A percentile compares a stretch with the other conserved stretches of the same genome.
Conservation (phyloP, 1,139 yeast genomes). For the Taphrina deformans region DNA sequence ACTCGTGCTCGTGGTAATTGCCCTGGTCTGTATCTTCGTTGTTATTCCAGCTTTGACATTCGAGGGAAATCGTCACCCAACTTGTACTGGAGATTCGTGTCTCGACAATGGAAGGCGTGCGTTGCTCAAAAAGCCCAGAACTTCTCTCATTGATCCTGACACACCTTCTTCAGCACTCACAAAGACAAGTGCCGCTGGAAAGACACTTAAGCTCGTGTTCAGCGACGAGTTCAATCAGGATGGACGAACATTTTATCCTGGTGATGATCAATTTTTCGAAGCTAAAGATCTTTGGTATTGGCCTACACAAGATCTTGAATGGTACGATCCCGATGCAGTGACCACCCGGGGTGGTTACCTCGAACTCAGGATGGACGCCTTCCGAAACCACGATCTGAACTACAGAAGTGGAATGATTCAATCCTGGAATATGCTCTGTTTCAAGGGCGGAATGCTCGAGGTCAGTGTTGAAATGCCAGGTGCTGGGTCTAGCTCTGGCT, state of each 20-base stretch:
- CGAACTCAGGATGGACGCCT: slow-evolving; percentile 69
- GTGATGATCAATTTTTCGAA: slow-evolving; percentile 79
- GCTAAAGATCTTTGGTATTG: slow-evolving; percentile 75
- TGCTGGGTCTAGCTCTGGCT: slow-evolving; percentile 65
- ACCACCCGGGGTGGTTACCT: slow-evolving; percentile 68
- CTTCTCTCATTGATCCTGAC: slow-evolving; percentile 69
- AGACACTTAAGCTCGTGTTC: slow-evolving; percentile 69
- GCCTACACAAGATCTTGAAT: slow-evolving; percentile 79
- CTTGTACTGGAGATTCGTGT: slow-evolving; percentile 9
- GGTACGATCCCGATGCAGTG: slow-evolving; percentile 84
- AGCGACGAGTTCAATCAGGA: slow-evolving; percentile 81
- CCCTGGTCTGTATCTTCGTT: slow-evolving; percentile 32
- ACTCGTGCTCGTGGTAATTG: slow-evolving; percentile 29
- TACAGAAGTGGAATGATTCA: slow-evolving; percentile 86
- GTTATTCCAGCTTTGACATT: slow-evolving; percentile 36
- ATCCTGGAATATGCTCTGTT: slow-evolving; percentile 79
- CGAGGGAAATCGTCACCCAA: slow-evolving; percentile 28
- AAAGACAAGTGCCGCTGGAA: slow-evolving; percentile 55
- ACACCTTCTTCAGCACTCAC: slow-evolving; percentile 62
- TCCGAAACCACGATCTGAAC: slow-evolving; percentile 64
- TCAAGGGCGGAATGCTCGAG: slow-evolving; percentile 72
- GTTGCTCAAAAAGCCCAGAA: slow-evolving; percentile 47
- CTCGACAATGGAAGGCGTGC: slow-evolving; percentile 43
- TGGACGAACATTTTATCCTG: slow-evolving; percentile 78
- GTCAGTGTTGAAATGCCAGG: slow-evolving; percentile 71